phyloP scores from a whole-genome alignment of 2,329 filamentous ascomycete genomes.

The Emergomyces orientalis region DNA sequence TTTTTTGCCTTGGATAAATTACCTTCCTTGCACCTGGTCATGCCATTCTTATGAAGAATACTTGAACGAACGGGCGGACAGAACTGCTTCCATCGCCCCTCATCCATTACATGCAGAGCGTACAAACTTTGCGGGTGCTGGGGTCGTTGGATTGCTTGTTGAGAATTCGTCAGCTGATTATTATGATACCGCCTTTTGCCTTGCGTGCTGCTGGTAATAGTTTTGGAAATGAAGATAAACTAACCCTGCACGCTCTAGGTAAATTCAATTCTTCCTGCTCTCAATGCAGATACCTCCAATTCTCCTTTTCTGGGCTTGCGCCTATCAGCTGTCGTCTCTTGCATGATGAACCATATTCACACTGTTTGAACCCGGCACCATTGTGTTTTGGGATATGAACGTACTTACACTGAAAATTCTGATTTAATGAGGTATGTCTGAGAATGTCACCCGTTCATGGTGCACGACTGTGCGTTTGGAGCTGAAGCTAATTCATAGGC shows the following conservation, averaged over 20 bases:
- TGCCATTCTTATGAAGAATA: slow-evolving; percentile 46
- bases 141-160: slow-evolving; percentile 51
- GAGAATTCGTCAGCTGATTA: slow-evolving; percentile 59
- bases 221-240: slow-evolving; percentile 13
- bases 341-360: slow-evolving; percentile 63
- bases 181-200: slow-evolving; percentile 2
- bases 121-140: slow-evolving; percentile 56
- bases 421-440: slow-evolving; percentile 56
- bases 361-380: slow-evolving; percentile 54
- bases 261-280: slow-evolving; percentile 7
- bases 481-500: slow-evolving; percentile 18
- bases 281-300: slow-evolving; percentile 12
- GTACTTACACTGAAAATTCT: slow-evolving; percentile 55
- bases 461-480: slow-evolving; percentile 5
- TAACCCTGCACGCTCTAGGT: slow-evolving; percentile 15
- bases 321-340: slow-evolving; percentile 30
- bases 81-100: slow-evolving; percentile 44
- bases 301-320: slow-evolving; percentile 10
- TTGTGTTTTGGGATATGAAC: slow-evolving; percentile 49
- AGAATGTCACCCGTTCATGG: neutral
- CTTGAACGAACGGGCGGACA: slow-evolving; percentile 63
- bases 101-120: slow-evolving; percentile 48
- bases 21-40: slow-evolving; percentile 14
- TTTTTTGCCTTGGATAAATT: slow-evolving; percentile 15
- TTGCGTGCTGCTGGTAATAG: neutral